A percentile compares a stretch with the other conserved stretches of the same genome.
phyloP scores from a whole-genome alignment of 2,329 filamentous ascomycete species.

The Fusarium penzigii region DNA sequence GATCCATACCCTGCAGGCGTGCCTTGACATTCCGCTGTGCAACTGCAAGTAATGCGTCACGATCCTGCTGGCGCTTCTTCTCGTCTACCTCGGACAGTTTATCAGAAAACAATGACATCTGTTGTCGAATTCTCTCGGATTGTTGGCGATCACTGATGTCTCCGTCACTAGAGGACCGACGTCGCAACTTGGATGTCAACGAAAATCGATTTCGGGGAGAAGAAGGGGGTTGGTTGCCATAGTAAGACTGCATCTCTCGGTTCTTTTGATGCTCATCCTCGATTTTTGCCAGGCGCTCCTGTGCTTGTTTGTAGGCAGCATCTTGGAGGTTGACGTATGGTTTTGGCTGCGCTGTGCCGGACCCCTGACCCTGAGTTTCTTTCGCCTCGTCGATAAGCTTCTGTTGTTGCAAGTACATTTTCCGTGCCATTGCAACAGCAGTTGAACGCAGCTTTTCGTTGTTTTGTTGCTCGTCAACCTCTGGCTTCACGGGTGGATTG shows the following conservation, averaged over 20 bases:
- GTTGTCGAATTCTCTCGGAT: slow-evolving; percentile 71
- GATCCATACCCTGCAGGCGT: slow-evolving; percentile 77
- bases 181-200: slow-evolving; percentile 57
- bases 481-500: slow-evolving; percentile 68
- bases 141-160: slow-evolving; percentile 65
- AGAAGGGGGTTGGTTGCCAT: slow-evolving; percentile 52
- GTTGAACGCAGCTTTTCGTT: slow-evolving; percentile 77
- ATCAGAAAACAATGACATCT: slow-evolving; percentile 77
- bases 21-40: slow-evolving; percentile 86
- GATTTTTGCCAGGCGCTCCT: slow-evolving; percentile 79
- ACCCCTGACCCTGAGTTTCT: slow-evolving; percentile 38
- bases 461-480: slow-evolving; percentile 72
- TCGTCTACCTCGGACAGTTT: slow-evolving; percentile 68
- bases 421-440: slow-evolving; percentile 84
- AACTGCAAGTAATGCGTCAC: slow-evolving; percentile 71
- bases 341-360: slow-evolving; percentile 47
- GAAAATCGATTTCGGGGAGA: slow-evolving; percentile 46
- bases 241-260: slow-evolving; percentile 73
- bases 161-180: slow-evolving; percentile 68
- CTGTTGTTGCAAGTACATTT: slow-evolving; percentile 76
- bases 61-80: slow-evolving; percentile 73
- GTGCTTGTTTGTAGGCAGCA: slow-evolving; percentile 81
- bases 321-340: slow-evolving; percentile 72
- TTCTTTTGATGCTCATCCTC: slow-evolving; percentile 67
- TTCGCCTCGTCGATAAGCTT: slow-evolving; percentile 56